phyloP scores from a whole-genome alignment of 202 grass and related monocot genomes.

The Cymbopogon flexuosus region DNA sequence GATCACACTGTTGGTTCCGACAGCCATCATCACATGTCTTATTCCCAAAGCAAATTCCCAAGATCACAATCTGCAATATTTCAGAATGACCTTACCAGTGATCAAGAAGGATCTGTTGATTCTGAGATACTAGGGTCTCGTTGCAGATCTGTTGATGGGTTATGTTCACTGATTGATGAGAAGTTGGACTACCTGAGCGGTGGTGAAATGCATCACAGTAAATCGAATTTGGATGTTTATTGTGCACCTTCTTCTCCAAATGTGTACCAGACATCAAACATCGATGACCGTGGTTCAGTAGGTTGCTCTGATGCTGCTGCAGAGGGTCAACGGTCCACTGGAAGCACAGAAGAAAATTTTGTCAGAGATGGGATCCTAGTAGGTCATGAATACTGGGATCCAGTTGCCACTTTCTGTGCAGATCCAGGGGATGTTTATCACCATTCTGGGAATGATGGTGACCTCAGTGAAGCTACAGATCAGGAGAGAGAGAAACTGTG shows the following conservation, averaged over 20 bases:
- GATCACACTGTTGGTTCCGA: slow-evolving; percentile 26
- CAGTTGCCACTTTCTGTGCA: neutral
- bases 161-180: slow-evolving; percentile 32
- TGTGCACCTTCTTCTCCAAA: slow-evolving; percentile 34
- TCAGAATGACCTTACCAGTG: slow-evolving; percentile 33
- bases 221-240: slow-evolving; percentile 41
- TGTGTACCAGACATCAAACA: slow-evolving; percentile 18
- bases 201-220: slow-evolving; percentile 28
- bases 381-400: slow-evolving; percentile 43
- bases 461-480: slow-evolving; percentile 21
- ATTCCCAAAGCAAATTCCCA: slow-evolving; percentile 39
- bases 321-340: slow-evolving; percentile 34
- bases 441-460: slow-evolving; percentile 18
- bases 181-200: slow-evolving; percentile 39
- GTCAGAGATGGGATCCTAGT: slow-evolving; percentile 39
- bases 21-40: slow-evolving; percentile 30
- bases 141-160: slow-evolving; percentile 41
- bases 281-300: slow-evolving; percentile 7
- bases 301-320: slow-evolving; percentile 41
- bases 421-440: slow-evolving; percentile 20
- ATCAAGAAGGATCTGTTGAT: slow-evolving; percentile 41
- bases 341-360: slow-evolving; percentile 26
- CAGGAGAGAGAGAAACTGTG: slow-evolving; percentile 19
- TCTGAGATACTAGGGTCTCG: slow-evolving; percentile 34
- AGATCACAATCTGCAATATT: slow-evolving; percentile 57